Base-by-base conservation (phyloP, 2,329 filamentous ascomycete species). In the Ilyonectria sp. region DNA sequence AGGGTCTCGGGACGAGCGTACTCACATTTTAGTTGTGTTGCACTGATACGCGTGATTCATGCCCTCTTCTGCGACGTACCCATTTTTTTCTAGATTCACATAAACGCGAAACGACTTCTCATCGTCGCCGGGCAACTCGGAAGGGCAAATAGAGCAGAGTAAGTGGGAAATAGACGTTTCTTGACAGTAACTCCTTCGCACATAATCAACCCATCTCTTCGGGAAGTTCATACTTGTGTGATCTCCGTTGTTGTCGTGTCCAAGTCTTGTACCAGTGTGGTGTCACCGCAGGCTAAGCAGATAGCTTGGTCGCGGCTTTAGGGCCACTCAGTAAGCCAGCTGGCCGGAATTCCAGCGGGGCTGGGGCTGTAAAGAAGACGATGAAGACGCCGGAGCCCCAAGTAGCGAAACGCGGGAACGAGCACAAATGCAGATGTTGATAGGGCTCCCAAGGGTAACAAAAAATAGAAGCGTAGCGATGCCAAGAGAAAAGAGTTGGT, bases 221-320 rank as follows among this genome's bases (percentile, higher is more conserved):
- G 29, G 40, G 7, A 64, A 40, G 5, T 64, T 55, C 62, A 64
- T 59, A 10, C 11, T 53, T 29, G 17, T 21, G 17, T 50, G 13
- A 23, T 35, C 37, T 59, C 50, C 19, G 44, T 50, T 19, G n/a
- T 53, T 29, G 4, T 61, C 49, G 29, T 35, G 8, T 35, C 49
- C 29, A 21, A 29, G n/a, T n/a, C 49, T 35, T 53, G 7, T n/a
- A 53, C n/a, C 3, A 9, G 49, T 53, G 29, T 35, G 49, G 49
- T 35, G n/a, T 35, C 49, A 53, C 49, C 6, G 29, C 49, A 53
- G 49, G 4, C 10, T 19, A 3, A 29, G 11, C 11, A 21, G n/a
- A 13, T 21, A 4, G 19, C 29, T 19, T 35, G 17, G 29, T 10
- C 17, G 49, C 17, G n/a, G 8, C 9, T 4, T 35, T 17, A 4